phyloP scores from a whole-genome alignment of 139 green algal species.

The Ulvella scutata region DNA sequence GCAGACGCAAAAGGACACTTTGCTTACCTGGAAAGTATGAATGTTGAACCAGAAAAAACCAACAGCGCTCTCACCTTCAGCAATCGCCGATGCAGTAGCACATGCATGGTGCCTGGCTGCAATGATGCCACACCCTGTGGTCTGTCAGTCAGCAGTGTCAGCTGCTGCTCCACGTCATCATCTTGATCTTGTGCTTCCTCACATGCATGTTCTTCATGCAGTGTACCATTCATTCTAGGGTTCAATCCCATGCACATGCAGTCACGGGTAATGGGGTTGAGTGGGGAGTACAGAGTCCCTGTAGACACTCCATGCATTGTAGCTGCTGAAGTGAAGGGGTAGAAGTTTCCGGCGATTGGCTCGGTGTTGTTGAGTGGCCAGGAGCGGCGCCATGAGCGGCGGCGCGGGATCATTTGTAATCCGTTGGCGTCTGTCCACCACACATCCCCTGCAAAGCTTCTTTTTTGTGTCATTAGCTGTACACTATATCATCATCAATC shows the following conservation, averaged over 20 bases:
- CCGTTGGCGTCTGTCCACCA: constrained; percentile 64
- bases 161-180: not conserved
- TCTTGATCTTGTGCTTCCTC: too few relatives aligned
- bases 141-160: constrained; percentile 43
- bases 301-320: constrained; percentile 12
- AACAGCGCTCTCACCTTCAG: not conserved
- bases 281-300: too few relatives aligned
- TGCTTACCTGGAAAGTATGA: too few relatives aligned
- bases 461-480: too few relatives aligned
- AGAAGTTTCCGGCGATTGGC: constrained; percentile 52
- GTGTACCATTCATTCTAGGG: too few relatives aligned
- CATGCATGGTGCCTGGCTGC: constrained; percentile 17
- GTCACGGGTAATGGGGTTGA: too few relatives aligned
- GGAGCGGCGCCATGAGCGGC: constrained; percentile 24
- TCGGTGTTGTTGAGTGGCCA: constrained; percentile 45
- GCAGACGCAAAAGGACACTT: too few relatives aligned
- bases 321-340: constrained; percentile 47
- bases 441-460: constrained; percentile 5
- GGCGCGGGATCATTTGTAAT: constrained; percentile 37
- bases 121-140: constrained; percentile 34
- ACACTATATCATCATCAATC: too few relatives aligned
- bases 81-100: constrained; percentile 25
- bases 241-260: too few relatives aligned
- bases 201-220: too few relatives aligned
- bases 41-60: too few relatives aligned